Conservation (phyloP, 345 rosid genomes). For the Citrus trifoliata region DNA sequence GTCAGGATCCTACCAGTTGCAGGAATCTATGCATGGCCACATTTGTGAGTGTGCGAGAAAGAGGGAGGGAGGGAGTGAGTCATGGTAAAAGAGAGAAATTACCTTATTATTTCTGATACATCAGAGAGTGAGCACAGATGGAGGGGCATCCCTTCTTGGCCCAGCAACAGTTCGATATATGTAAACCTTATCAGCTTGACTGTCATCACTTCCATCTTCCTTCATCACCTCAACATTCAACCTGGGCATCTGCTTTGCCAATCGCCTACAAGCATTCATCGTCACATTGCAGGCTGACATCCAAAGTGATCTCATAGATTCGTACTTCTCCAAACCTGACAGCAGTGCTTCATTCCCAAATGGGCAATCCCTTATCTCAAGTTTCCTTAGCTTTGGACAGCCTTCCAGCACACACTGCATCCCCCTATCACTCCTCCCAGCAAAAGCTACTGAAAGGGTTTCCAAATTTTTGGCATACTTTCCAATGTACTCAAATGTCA, state of each 20-base stretch:
- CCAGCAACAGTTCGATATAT: slow-evolving; percentile 69
- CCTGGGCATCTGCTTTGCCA: slow-evolving; percentile 67
- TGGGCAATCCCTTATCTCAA: slow-evolving; percentile 76
- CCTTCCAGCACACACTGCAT: slow-evolving; percentile 63
- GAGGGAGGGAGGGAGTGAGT: not conserved
- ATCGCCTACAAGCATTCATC: slow-evolving; percentile 47
- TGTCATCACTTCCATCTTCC: slow-evolving; percentile 54
- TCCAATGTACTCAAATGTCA: slow-evolving; percentile 62
- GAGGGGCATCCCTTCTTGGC: slow-evolving; percentile 67
- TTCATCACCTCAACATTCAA: slow-evolving; percentile 73
- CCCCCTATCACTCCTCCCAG: slow-evolving; percentile 66
- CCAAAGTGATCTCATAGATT: slow-evolving; percentile 80
- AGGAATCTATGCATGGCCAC: not conserved
- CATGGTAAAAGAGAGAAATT: slow-evolving; percentile 9
- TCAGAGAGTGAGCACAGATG: slow-evolving; percentile 56
- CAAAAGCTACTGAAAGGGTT: slow-evolving; percentile 73
- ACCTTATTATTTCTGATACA: slow-evolving; percentile 17
- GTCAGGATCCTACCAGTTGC: not conserved
- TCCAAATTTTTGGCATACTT: slow-evolving; percentile 65
- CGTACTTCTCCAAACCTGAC: slow-evolving; percentile 64
- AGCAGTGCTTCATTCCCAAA: slow-evolving; percentile 65
- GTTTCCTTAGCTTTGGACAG: slow-evolving; percentile 61
- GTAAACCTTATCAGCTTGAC: slow-evolving; percentile 54
- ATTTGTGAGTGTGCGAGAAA: not conserved
- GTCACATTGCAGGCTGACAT: slow-evolving; percentile 74